A percentile compares a stretch with the other conserved stretches of the same genome.
Conservation (phyloP, 495 filamentous ascomycete genomes). For the Acidomyces sp. region DNA sequence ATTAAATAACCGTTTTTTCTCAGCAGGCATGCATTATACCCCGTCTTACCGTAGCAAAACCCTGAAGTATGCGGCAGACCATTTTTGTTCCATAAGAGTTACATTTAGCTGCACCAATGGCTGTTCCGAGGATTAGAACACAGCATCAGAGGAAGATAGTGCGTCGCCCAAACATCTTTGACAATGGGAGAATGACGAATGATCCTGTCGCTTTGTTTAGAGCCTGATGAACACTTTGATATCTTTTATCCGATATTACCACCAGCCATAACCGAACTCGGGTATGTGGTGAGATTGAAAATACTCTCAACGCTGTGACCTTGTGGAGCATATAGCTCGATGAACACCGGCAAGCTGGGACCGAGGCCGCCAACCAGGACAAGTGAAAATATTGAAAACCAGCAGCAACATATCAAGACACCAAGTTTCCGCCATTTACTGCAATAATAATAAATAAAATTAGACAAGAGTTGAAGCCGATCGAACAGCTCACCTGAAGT, state of each 20-base stretch:
- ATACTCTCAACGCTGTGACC: neutral
- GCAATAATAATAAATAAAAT: no score
- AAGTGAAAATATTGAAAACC: neutral
- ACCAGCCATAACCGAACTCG: neutral
- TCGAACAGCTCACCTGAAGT: no score
- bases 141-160: neutral
- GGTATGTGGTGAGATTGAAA: constrained; percentile 1
- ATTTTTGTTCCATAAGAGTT: neutral
- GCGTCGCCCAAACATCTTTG: neutral
- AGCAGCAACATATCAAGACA: neutral
- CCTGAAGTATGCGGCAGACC: neutral
- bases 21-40: no score
- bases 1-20: no score
- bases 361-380: neutral
- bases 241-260: neutral
- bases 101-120: neutral
- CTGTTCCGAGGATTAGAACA: neutral
- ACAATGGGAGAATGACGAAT: neutral
- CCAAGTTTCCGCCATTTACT: constrained; percentile 1
- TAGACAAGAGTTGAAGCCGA: no score
- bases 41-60: constrained; percentile 1
- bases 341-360: neutral
- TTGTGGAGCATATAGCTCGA: constrained; percentile 1
- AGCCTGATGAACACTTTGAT: neutral
- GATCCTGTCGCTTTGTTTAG: neutral